Evolutionary conservation across 2,329 filamentous ascomycete genomes (phyloP).

Genomic region (Aspergillus sp.): DNA sequence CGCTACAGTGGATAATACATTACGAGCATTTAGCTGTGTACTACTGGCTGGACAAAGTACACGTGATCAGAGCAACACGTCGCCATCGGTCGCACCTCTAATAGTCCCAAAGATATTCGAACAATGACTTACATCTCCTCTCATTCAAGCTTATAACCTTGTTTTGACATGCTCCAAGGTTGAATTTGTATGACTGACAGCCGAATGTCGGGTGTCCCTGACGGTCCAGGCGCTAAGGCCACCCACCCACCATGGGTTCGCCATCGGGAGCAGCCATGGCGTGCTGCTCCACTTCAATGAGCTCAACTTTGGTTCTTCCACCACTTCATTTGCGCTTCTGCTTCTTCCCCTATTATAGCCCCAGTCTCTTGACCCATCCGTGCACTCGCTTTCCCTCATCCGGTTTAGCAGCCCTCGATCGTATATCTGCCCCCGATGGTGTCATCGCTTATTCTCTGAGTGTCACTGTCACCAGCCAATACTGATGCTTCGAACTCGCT

Average conservation of each 20-base stretch:
- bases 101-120: not conserved
- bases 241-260: not conserved
- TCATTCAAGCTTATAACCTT: not conserved
- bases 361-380: not conserved
- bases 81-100: not conserved
- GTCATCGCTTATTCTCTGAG: constrained; percentile 4
- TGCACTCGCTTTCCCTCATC: not conserved
- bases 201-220: not conserved
- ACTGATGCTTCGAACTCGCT: not conserved
- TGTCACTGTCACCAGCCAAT: constrained; percentile 3
- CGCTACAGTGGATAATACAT: too few relatives aligned
- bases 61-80: not conserved
- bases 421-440: constrained; percentile 1
- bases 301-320: not conserved
- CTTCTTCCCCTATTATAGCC: not conserved
- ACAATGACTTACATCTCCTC: not conserved
- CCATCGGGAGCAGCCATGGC: not conserved
- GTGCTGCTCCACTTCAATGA: constrained; percentile 1
- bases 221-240: not conserved
- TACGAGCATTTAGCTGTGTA: too few relatives aligned
- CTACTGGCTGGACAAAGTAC: too few relatives aligned
- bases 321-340: constrained; percentile 2
- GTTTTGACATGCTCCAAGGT: not conserved
- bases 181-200: not conserved
- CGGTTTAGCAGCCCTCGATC: not conserved